These are phyloP conservation scores for Magnaporthiopsis poae DNA, from an alignment of 2,329 filamentous ascomycete species.

Conservation along the genomic window DNA sequence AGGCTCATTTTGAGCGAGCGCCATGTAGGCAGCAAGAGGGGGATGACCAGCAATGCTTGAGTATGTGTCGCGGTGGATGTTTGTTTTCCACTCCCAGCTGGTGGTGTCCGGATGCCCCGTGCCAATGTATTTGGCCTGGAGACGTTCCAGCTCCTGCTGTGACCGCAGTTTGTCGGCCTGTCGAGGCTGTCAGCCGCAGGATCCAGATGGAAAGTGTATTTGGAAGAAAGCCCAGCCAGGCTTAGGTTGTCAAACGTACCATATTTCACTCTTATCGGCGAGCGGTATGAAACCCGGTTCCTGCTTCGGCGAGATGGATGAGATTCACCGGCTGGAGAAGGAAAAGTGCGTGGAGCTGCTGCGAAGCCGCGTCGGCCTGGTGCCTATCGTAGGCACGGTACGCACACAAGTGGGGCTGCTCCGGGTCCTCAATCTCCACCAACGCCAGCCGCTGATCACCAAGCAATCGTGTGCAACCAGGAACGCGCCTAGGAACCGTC, in stretches of 20 bases:
- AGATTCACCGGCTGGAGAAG: background rate
- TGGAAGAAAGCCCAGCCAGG: background rate
- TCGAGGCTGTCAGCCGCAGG: slow-evolving; percentile 6
- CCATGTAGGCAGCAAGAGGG: slow-evolving; percentile 77
- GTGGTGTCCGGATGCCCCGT: slow-evolving; percentile 95
- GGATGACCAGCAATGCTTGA: slow-evolving; percentile 83
- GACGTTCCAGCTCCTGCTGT: slow-evolving; percentile 91
- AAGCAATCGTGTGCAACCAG: background rate
- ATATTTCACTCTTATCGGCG: background rate
- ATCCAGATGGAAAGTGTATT: slow-evolving; percentile 6
- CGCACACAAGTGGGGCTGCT: background rate
- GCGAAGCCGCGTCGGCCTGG: background rate
- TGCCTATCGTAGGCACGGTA: too few species aligned
- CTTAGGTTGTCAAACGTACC: background rate
- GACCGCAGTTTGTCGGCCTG: slow-evolving; percentile 95
- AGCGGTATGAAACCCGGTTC: too few species aligned
- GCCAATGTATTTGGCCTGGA: slow-evolving; percentile 90
- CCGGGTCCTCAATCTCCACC: too few species aligned
- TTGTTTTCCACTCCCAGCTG: slow-evolving; percentile 93
- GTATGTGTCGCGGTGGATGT: slow-evolving; percentile 89
- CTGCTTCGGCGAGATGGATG: background rate
- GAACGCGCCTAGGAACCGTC: background rate
- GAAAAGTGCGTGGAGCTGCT: too few species aligned
- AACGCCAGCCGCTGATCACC: background rate
- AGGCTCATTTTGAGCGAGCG: slow-evolving; percentile 77